A percentile compares a stretch with the other conserved stretches of the same genome.
phyloP scores from a whole-genome alignment of 1,284 basidiomycete species.

The Sanghuangporus baumii region DNA sequence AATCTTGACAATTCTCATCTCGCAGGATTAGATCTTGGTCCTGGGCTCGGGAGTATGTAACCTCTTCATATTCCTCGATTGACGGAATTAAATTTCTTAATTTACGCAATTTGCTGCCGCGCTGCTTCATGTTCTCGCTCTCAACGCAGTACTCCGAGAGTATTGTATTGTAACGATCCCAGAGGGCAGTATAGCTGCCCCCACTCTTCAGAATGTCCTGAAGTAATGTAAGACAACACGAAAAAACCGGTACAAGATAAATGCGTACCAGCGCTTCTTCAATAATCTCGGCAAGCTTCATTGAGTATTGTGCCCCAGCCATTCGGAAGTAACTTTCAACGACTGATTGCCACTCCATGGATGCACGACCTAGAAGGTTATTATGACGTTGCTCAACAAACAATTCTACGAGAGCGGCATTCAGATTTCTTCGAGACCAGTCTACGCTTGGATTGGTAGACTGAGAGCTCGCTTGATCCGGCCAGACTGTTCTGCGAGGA shows the following conservation, averaged over 20 bases:
- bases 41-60: neutral
- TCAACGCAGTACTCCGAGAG: neutral
- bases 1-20: neutral
- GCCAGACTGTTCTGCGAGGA: slow-evolving; percentile 11
- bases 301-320: slow-evolving; percentile 6
- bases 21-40: slow-evolving; percentile 2
- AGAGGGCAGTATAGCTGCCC: neutral
- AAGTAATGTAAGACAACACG: neutral
- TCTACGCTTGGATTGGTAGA: neutral
- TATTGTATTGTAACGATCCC: neutral
- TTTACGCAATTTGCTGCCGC: neutral
- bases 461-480: neutral
- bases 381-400: slow-evolving; percentile 19
- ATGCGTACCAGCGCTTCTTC: slow-evolving; percentile 19
- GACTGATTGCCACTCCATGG: slow-evolving; percentile 20
- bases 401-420: slow-evolving; percentile 15
- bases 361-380: slow-evolving; percentile 17
- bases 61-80: neutral
- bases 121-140: neutral
- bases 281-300: slow-evolving; percentile 19
- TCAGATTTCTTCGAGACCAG: slow-evolving; percentile 1
- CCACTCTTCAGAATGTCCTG: slow-evolving; percentile 10
- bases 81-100: neutral
- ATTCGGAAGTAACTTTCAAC: slow-evolving; percentile 16
- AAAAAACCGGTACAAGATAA: neutral